Conservation (phyloP, 23 red algal species). For the Gracilaria domingensis region DNA sequence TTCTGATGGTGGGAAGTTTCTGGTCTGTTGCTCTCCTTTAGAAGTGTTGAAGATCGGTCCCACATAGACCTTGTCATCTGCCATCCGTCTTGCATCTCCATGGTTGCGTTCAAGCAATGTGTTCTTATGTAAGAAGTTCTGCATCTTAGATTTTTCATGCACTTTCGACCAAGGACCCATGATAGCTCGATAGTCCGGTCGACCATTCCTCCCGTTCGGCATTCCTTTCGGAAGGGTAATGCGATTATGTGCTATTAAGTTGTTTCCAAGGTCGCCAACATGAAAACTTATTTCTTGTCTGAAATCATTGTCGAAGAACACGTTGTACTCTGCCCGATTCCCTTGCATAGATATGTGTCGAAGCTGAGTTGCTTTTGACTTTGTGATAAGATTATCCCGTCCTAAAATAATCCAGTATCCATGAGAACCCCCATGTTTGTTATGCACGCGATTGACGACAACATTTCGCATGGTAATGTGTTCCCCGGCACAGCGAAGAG, state of each 20-base stretch:
- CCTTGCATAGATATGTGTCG: conserved; percentile 5
- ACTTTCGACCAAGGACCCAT: neutral
- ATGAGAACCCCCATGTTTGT: neutral
- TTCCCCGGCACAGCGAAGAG: neutral
- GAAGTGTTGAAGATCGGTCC: neutral
- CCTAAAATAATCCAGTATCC: conserved; percentile 7
- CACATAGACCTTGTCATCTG: neutral
- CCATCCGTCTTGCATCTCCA: neutral
- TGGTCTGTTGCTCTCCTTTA: neutral
- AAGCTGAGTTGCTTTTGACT: neutral
- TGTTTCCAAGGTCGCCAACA: conserved; percentile 1
- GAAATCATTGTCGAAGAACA: neutral
- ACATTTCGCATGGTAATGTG: conserved; percentile 13
- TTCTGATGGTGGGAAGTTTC: neutral
- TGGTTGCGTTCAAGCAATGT: conserved; percentile 9
- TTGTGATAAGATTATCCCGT: conserved; percentile 4
- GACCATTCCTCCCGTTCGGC: neutral
- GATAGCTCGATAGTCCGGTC: neutral
- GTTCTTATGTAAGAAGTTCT: neutral
- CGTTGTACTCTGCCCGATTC: neutral
- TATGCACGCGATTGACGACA: neutral
- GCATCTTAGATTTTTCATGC: neutral
- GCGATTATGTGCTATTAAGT: neutral
- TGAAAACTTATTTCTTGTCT: conserved; percentile 15
- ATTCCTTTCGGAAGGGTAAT: neutral